phyloP scores from a whole-genome alignment of 2,329 filamentous ascomycete genomes.

The Lecanicillium sp. region DNA sequence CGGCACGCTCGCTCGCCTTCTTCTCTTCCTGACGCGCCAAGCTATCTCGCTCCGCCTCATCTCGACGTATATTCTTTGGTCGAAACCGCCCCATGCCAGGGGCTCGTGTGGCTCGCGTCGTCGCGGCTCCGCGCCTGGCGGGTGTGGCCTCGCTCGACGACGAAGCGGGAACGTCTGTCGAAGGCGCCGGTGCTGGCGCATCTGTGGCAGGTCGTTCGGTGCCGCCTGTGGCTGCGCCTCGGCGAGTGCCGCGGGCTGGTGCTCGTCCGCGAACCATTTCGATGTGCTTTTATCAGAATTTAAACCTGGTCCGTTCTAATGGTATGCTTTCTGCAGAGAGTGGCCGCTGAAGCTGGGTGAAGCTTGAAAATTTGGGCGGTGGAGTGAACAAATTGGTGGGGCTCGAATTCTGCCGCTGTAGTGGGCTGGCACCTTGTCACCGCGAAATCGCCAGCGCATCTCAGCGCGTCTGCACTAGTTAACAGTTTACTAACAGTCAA shows the following conservation, averaged over 20 bases:
- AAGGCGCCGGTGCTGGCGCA: constrained; percentile 12
- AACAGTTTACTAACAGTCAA: too few relatives aligned
- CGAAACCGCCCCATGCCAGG: constrained; percentile 36
- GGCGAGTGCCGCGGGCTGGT: constrained; percentile 26
- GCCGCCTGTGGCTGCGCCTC: constrained; percentile 24
- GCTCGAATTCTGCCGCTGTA: constrained; percentile 26
- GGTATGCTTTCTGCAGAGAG: not conserved
- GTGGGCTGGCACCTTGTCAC: not conserved
- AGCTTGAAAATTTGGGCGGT: constrained; percentile 25
- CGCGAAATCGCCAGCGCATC: too few relatives aligned
- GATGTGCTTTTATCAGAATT: not conserved
- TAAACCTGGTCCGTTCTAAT: not conserved
- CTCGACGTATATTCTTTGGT: constrained; percentile 43
- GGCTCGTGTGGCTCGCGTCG: constrained; percentile 30
- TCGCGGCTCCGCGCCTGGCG: constrained; percentile 12
- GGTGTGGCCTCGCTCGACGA: constrained; percentile 10
- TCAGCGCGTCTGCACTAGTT: too few relatives aligned
- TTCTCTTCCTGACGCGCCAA: constrained; percentile 40
- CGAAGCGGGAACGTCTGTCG: constrained; percentile 16
- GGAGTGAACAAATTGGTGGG: constrained; percentile 27
- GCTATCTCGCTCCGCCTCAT: constrained; percentile 43
- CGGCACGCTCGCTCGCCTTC: constrained; percentile 35
- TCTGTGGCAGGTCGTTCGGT: constrained; percentile 19
- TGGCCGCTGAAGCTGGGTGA: constrained; percentile 17
- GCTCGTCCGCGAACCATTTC: constrained; percentile 30